Evolutionary conservation across 2,329 filamentous ascomycete species (phyloP), one percentile per base, ranked within the genome.

Genomic region (Magnaporthiopsis rhizophila): DNA sequence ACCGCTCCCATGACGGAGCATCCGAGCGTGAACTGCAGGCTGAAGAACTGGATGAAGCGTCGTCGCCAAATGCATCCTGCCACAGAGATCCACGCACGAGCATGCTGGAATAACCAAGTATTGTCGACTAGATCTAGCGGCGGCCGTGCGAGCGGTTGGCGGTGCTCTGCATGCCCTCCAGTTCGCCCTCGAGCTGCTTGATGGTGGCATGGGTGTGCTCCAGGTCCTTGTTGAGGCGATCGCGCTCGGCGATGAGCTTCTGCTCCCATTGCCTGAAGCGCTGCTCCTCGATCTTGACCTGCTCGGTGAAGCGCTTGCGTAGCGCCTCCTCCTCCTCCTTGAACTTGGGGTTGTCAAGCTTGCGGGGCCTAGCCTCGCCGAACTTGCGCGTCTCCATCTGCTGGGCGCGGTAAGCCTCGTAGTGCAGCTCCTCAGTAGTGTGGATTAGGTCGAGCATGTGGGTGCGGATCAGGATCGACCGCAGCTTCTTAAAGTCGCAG

Each of bases 311-410:
- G 72, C 96, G 88, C 88, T 99, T 99, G 81, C 95, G 89, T 69
- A 99, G 88, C 67, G 91, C 91, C 85, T 99, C 95, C 77, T 99
- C 95, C 80, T 99, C 95, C 79, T 99, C 95, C 87, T 99, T 99
- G 87, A 98, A 99, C 85, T 99, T 99, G 81, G 95, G 95, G 85
- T 99, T 99, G 83, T 99, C 95, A 72, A 99, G 85, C 87, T 99
- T 99, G 80, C 94, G 86, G 71, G 95, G 95, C 70, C 94, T 89
- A 66, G 93, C 94, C 83, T 99, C 96, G 79, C 95, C 95, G 72
- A 99, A 98, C 82, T 99, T 99, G 81, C 95, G 88, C 62, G 95
- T 99, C 85, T 99, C 95, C 95, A 99, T 99, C 81, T 99, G 96
- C 80, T 96, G 92, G 64, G 95, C 95, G 73, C 95, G 94, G 85